A percentile compares a stretch with the other conserved stretches of the same genome.
phyloP scores from a whole-genome alignment of 2,329 filamentous ascomycete species.

The Pyricularia sp. region DNA sequence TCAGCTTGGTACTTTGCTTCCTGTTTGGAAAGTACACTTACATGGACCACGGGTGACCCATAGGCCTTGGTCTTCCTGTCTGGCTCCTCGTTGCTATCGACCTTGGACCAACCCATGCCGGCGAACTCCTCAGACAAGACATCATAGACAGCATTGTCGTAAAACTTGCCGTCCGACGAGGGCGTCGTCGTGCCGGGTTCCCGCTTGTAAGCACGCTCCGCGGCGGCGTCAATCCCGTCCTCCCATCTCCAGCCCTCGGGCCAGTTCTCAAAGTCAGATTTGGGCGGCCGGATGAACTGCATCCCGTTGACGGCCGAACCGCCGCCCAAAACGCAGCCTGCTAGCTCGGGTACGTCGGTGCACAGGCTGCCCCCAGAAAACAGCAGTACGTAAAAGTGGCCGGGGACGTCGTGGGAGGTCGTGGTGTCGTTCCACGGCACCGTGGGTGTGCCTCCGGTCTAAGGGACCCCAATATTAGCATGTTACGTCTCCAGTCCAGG shows the following conservation, averaged over 20 bases:
- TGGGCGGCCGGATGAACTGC: constrained; percentile 19
- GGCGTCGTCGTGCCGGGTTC: constrained; percentile 17
- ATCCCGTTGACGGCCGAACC: constrained; percentile 22
- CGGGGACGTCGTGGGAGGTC: neutral
- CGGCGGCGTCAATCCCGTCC: constrained; percentile 16
- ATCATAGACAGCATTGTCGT: constrained; percentile 8
- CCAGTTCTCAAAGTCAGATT: constrained; percentile 20
- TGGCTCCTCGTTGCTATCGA: neutral
- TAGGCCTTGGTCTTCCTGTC: neutral
- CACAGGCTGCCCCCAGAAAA: neutral
- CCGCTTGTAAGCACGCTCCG: constrained; percentile 14
- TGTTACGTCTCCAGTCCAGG: neutral
- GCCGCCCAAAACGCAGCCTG: constrained; percentile 26
- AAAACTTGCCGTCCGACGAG: constrained; percentile 14
- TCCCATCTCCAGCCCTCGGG: constrained; percentile 19
- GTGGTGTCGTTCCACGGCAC: neutral
- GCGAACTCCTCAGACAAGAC: constrained; percentile 9
- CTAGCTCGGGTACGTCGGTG: neutral
- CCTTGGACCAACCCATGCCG: constrained; percentile 9
- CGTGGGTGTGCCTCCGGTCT: neutral
- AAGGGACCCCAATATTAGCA: neutral
- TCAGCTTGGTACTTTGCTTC: neutral
- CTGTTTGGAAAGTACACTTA: neutral
- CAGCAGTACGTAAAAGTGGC: neutral
- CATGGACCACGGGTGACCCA: neutral